Conservation (phyloP, 2,329 filamentous ascomycete species). For the Beauveria sp. region DNA sequence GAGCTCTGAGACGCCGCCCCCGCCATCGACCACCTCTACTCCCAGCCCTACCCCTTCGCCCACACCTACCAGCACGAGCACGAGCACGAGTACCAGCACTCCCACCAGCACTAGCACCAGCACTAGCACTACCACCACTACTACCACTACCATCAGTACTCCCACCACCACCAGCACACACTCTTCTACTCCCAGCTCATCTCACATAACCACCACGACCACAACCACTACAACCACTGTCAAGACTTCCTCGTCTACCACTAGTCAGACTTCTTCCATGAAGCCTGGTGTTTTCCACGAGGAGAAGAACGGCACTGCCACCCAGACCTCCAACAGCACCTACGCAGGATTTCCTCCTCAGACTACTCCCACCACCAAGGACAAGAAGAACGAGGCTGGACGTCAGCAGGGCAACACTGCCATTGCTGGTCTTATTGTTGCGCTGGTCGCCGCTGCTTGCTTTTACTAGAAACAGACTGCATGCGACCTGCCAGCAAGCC, state of each 20-base stretch:
- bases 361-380: constrained; percentile 25
- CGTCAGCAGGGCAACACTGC: constrained; percentile 42
- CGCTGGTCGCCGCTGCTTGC: constrained; percentile 45
- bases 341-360: constrained; percentile 18
- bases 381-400: constrained; percentile 37
- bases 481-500: constrained; percentile 1
- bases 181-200: too few relatives aligned
- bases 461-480: constrained; percentile 30
- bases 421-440: constrained; percentile 46
- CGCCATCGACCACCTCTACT: constrained; percentile 17
- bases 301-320: constrained; percentile 35
- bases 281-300: constrained; percentile 47
- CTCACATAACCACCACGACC: not conserved
- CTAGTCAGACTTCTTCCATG: constrained; percentile 21
- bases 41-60: constrained; percentile 23
- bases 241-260: constrained; percentile 14
- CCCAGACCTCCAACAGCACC: constrained; percentile 13
- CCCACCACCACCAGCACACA: constrained; percentile 1
- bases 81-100: constrained; percentile 4
- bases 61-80: constrained; percentile 12
- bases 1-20: constrained; percentile 14
- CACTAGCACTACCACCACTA: constrained; percentile 10
- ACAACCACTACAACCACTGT: constrained; percentile 13
- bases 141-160: constrained; percentile 9
- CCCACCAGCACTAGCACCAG: not conserved